phyloP scores from a whole-genome alignment of 352 stramenopile genomes.

The Globisporangium alternatum region DNA sequence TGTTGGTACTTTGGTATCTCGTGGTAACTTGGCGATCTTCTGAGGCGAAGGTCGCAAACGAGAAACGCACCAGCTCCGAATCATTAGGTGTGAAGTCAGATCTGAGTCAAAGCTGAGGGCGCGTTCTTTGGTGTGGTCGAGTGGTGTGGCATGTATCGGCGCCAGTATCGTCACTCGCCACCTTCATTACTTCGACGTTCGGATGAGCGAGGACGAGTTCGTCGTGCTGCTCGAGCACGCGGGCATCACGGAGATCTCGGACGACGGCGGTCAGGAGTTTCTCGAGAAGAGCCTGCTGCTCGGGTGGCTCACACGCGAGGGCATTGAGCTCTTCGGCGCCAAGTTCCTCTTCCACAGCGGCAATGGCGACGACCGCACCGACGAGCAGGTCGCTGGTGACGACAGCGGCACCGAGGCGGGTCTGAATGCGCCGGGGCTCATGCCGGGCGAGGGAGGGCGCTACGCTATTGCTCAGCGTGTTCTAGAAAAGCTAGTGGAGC shows the following conservation, averaged over 20 bases:
- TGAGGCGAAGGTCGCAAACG: no score
- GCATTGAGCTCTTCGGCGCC: slow-evolving; percentile 55
- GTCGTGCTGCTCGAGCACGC: slow-evolving; percentile 81
- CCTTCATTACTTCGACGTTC: neutral
- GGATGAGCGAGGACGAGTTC: slow-evolving; percentile 86
- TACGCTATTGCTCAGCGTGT: slow-evolving; percentile 42
- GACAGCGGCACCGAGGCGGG: slow-evolving; percentile 17
- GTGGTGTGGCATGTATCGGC: neutral
- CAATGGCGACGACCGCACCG: slow-evolving; percentile 21
- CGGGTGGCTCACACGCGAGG: slow-evolving; percentile 70
- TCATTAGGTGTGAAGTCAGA: no score
- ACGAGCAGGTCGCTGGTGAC: slow-evolving; percentile 19
- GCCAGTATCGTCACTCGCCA: neutral
- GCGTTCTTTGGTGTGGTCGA: no score
- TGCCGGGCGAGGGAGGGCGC: slow-evolving; percentile 28
- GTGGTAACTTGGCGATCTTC: no score
- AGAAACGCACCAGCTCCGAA: no score
- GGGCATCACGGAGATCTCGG: slow-evolving; percentile 67
- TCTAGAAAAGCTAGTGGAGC: slow-evolving; percentile 50
- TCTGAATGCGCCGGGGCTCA: neutral
- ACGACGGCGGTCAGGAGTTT: slow-evolving; percentile 69
- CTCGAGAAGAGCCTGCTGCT: slow-evolving; percentile 61
- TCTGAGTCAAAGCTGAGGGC: no score
- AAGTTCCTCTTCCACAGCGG: slow-evolving; percentile 17
- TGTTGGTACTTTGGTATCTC: no score